These are phyloP conservation scores for Kondoa subrosea DNA, from an alignment of 768 basidiomycete genomes.

Conservation along the genomic window DNA sequence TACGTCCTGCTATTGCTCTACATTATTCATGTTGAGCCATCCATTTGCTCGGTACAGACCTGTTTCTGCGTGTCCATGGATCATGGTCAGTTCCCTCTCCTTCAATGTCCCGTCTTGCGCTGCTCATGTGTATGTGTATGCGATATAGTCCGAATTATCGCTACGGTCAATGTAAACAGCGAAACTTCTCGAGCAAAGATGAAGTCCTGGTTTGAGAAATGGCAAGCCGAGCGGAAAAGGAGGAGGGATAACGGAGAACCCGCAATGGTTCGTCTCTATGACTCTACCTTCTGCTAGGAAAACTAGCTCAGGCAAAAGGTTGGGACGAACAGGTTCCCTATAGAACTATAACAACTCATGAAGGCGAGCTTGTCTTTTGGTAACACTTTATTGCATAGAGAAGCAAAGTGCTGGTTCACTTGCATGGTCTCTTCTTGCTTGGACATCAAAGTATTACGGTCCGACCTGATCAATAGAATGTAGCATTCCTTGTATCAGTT, in stretches of 20 bases:
- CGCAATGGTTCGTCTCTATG: slow-evolving; percentile 13
- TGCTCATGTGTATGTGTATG: background rate
- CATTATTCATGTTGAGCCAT: slow-evolving; percentile 46
- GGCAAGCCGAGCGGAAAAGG: slow-evolving; percentile 64
- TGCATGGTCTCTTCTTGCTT: background rate
- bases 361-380: too few species aligned
- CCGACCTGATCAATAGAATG: too few species aligned
- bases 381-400: too few species aligned
- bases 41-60: slow-evolving; percentile 55
- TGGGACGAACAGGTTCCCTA: background rate
- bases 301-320: background rate
- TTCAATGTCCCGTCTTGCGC: background rate
- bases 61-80: slow-evolving; percentile 30
- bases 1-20: background rate
- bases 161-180: slow-evolving; percentile 78
- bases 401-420: too few species aligned
- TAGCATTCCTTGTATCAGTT: too few species aligned
- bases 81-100: slow-evolving; percentile 37
- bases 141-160: slow-evolving; percentile 63
- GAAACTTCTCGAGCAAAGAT: slow-evolving; percentile 62
- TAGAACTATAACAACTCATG: too few species aligned
- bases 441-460: background rate
- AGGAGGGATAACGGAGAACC: slow-evolving; percentile 33
- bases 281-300: background rate
- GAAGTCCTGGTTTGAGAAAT: slow-evolving; percentile 70